Conservation (phyloP, 2,329 filamentous ascomycete species). For the Ploettnerulaceae sp. region DNA sequence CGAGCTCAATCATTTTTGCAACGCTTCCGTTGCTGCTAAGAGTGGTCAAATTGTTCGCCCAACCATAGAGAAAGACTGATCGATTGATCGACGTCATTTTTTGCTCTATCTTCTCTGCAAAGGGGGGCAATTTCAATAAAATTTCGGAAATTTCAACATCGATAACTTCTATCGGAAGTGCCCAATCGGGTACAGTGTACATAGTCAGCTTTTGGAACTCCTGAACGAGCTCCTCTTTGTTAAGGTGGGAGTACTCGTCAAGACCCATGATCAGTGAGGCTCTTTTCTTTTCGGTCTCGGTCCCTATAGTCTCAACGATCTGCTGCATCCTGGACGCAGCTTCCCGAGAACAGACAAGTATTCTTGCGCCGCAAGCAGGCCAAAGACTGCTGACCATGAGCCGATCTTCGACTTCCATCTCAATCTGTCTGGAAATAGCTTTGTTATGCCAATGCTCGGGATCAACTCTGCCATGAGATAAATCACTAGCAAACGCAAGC, state of each 20-base stretch:
- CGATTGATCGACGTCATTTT: conserved; percentile 55
- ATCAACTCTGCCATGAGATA: conserved; percentile 38
- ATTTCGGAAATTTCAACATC: conserved; percentile 39
- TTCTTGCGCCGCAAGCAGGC: conserved; percentile 49
- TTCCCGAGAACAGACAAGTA: conserved; percentile 56
- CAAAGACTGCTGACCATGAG: conserved; percentile 57
- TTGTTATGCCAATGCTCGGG: conserved; percentile 33
- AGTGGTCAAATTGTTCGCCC: conserved; percentile 54
- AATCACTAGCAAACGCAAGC: conserved; percentile 62
- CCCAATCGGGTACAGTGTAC: conserved; percentile 50
- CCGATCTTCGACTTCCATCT: conserved; percentile 54
- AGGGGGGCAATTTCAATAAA: conserved; percentile 40
- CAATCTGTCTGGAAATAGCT: conserved; percentile 46
- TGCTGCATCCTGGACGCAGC: conserved; percentile 60
- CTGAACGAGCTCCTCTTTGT: conserved; percentile 27
- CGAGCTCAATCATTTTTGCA: conserved; percentile 55
- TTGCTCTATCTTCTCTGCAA: conserved; percentile 40
- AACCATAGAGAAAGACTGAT: conserved; percentile 66
- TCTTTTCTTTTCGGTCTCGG: conserved; percentile 50
- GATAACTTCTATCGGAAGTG: conserved; percentile 53
- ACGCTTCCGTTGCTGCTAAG: conserved; percentile 62
- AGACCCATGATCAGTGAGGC: conserved; percentile 50
- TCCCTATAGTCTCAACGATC: conserved; percentile 58
- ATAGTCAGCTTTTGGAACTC: conserved; percentile 45
- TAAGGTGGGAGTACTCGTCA: conserved; percentile 24